Percentiles rank a stretch among this genome's conserved stretches.
These are phyloP conservation scores for Lepiota brunneoincarnata DNA, from an alignment of 768 basidiomycete genomes.

Conservation along the genomic window DNA sequence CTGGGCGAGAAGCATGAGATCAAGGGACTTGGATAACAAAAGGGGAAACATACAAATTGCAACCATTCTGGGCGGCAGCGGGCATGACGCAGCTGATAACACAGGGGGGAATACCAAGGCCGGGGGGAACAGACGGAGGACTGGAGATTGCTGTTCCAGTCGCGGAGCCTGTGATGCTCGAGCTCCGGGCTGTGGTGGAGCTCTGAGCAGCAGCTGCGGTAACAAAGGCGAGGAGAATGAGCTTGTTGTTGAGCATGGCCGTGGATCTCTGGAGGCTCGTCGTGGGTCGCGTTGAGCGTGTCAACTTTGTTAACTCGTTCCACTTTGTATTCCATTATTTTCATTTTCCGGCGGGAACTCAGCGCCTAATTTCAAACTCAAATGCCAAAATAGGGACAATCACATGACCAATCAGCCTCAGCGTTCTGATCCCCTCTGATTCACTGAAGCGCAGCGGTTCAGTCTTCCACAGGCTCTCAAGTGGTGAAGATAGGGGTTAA, in stretches of 20 bases:
- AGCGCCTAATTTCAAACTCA: no score
- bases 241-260: constrained; percentile 3
- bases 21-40: neutral
- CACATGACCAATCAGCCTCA: no score
- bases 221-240: neutral
- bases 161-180: neutral
- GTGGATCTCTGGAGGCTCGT: neutral
- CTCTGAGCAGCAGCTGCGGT: constrained; percentile 1
- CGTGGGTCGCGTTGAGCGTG: neutral
- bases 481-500: no score
- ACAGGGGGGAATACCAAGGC: constrained; percentile 18
- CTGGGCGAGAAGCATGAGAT: constrained; percentile 3
- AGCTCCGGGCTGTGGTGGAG: neutral
- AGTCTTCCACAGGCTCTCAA: no score
- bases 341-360: no score
- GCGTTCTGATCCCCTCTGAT: no score
- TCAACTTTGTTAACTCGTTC: neutral
- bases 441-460: no score
- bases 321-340: no score
- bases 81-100: constrained; percentile 18
- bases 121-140: neutral
- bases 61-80: constrained; percentile 16
- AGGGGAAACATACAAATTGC: constrained; percentile 17
- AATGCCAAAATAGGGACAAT: no score
- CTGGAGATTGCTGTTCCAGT: neutral